These are phyloP conservation scores for Termitomyces sp. DNA, from an alignment of 768 basidiomycete genomes.

Conservation along the genomic window DNA sequence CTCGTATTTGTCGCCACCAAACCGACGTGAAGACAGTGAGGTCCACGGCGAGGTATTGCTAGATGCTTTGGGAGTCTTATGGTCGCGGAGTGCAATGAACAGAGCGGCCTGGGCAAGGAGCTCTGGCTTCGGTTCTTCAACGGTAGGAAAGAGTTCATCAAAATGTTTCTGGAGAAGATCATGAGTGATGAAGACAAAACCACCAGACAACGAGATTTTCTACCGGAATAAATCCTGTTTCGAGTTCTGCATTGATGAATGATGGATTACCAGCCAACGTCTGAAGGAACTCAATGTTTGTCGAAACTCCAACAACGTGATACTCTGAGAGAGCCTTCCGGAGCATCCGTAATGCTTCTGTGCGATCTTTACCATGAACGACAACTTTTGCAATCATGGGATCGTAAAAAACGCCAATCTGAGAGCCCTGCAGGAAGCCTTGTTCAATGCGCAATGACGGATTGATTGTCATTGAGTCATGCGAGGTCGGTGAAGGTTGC, in stretches of 20 bases:
- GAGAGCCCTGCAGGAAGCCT: conserved; percentile 76
- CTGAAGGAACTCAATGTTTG: conserved; percentile 87
- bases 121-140: conserved; percentile 54
- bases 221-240: conserved; percentile 91
- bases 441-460: conserved; percentile 85
- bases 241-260: conserved; percentile 78
- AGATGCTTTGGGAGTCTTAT: conserved; percentile 23
- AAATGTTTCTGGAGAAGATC: conserved; percentile 66
- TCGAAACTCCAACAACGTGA: conserved; percentile 86
- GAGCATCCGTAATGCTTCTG: conserved; percentile 79
- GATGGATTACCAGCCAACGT: conserved; percentile 71
- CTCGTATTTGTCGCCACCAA: conserved; percentile 70
- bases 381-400: conserved; percentile 93
- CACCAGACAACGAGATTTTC: neutral
- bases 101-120: conserved; percentile 79
- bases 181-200: neutral
- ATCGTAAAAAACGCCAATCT: conserved; percentile 87
- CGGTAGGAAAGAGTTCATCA: conserved; percentile 72
- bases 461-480: conserved; percentile 30
- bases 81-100: conserved; percentile 67
- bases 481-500: conserved; percentile 26
- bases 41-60: conserved; percentile 58
- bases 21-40: conserved; percentile 67
- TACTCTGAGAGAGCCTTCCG: conserved; percentile 83
- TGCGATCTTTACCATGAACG: conserved; percentile 80